A percentile compares a stretch with the other conserved stretches of the same genome.
These are phyloP conservation scores for Cicer pinnatifidum DNA, from an alignment of 306 rosid genomes.

Conservation along the genomic window DNA sequence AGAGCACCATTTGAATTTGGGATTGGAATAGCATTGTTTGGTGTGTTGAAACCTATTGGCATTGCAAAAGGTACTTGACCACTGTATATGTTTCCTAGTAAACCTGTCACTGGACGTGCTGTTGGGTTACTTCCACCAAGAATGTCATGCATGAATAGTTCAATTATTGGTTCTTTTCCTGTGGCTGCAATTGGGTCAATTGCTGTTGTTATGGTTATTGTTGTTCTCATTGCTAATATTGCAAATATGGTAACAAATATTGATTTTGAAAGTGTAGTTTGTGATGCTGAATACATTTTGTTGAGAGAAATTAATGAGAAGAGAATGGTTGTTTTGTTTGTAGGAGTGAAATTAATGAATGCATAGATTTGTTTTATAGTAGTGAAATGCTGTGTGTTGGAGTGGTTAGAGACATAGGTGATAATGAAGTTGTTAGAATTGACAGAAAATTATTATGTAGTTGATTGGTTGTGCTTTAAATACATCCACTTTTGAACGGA, in stretches of 20 bases:
- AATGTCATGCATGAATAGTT: slow-evolving; percentile 83
- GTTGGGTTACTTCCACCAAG: slow-evolving; percentile 78
- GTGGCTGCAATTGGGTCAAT: slow-evolving; percentile 56
- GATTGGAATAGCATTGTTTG: slow-evolving; percentile 64
- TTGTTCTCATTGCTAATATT: slow-evolving; percentile 52
- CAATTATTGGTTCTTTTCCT: slow-evolving; percentile 64
- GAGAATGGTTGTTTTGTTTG: slow-evolving; percentile 21
- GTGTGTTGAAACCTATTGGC: slow-evolving; percentile 65
- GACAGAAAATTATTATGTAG: not conserved
- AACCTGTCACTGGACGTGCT: slow-evolving; percentile 75
- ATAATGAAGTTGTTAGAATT: slow-evolving; percentile 59
- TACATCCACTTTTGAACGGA: too few relatives aligned
- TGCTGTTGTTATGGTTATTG: slow-evolving; percentile 41
- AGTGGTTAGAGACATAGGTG: slow-evolving; percentile 49
- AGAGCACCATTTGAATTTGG: slow-evolving; percentile 85
- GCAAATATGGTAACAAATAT: slow-evolving; percentile 38
- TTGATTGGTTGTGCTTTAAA: slow-evolving; percentile 29
- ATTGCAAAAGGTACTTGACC: slow-evolving; percentile 83
- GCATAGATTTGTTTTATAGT: slow-evolving; percentile 40
- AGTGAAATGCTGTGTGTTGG: slow-evolving; percentile 41
- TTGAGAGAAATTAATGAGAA: not conserved
- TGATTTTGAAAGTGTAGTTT: slow-evolving; percentile 38
- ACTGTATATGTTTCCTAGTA: slow-evolving; percentile 77
- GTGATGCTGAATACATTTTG: slow-evolving; percentile 45
- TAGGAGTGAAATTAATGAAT: slow-evolving; percentile 36